Evolutionary conservation across 345 rosid species (phyloP).

Genomic region (Combretum micranthum): DNA sequence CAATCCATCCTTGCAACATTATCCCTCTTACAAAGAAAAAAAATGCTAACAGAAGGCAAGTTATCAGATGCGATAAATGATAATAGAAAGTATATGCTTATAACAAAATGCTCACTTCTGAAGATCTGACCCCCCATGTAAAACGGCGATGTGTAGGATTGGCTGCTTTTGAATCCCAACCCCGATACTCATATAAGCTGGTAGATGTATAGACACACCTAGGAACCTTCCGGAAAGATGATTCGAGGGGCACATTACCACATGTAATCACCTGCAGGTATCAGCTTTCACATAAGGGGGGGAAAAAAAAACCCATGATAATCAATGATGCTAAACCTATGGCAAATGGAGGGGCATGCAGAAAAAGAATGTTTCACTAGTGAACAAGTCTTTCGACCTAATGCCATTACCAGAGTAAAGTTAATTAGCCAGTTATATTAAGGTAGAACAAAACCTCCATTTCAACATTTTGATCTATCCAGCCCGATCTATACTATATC

Average conservation of each 20-base stretch:
- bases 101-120: constrained; percentile 56
- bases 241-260: constrained; percentile 95
- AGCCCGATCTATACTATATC: no score
- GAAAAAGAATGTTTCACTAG: neutral
- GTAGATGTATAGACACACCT: constrained; percentile 97
- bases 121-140: constrained; percentile 83
- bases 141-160: constrained; percentile 84
- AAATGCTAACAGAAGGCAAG: no score
- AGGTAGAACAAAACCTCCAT: no score
- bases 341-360: neutral
- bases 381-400: no score
- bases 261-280: constrained; percentile 92
- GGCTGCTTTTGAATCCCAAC: constrained; percentile 96
- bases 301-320: neutral
- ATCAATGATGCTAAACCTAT: neutral
- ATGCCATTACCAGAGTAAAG: no score
- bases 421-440: no score
- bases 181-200: constrained; percentile 87
- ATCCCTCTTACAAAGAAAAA: no score
- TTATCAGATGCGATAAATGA: no score
- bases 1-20: no score
- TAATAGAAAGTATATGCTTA: neutral
- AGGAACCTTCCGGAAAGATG: constrained; percentile 93
- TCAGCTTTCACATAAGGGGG: neutral
- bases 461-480: no score